Evolutionary conservation across 345 rosid species (phyloP).

Genomic region (Corchorus capsularis): DNA sequence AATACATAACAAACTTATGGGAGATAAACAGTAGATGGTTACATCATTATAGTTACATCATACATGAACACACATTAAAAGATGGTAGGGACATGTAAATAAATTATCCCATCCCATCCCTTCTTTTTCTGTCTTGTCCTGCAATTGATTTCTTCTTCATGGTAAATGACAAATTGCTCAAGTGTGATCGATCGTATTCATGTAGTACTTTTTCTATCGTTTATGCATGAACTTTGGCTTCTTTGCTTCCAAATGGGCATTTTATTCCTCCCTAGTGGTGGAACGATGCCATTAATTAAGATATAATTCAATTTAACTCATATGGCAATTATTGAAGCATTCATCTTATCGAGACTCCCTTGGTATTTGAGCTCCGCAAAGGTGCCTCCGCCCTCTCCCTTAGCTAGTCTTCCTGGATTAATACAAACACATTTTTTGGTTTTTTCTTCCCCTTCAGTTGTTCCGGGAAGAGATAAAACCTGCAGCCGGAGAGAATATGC

Average conservation of each 20-base stretch:
- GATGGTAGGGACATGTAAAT: no score
- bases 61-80: no score
- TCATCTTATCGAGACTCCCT: constrained; percentile 57
- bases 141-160: no score
- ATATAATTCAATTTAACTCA: constrained; percentile 23
- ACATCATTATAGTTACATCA: no score
- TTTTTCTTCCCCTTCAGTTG: constrained; percentile 54
- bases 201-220: not conserved
- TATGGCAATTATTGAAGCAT: constrained; percentile 69
- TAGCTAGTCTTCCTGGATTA: constrained; percentile 86
- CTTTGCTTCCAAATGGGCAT: not conserved
- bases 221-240: not conserved
- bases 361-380: constrained; percentile 69
- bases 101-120: no score
- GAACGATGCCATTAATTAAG: not conserved
- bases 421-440: constrained; percentile 69
- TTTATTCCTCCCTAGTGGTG: not conserved
- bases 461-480: constrained; percentile 62
- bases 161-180: no score
- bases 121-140: no score
- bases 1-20: no score
- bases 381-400: constrained; percentile 90
- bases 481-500: constrained; percentile 23
- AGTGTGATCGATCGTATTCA: constrained; percentile 9
- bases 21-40: no score